Conservation (phyloP, 228 moss, liverwort and hornwort genomes). For the Sphagnum fallax region DNA sequence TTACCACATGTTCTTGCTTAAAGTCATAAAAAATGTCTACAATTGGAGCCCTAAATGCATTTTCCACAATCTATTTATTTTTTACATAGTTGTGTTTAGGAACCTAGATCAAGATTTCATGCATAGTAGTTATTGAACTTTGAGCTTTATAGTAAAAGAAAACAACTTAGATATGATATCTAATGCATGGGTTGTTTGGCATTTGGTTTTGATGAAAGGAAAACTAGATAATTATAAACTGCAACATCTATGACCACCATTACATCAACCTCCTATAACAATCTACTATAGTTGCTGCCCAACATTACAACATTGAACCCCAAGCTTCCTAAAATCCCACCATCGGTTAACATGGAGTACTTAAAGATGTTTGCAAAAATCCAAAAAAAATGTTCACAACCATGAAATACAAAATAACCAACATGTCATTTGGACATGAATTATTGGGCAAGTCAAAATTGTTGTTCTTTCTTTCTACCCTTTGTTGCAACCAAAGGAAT, state of each 20-base stretch:
- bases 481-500: no score
- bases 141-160: no score
- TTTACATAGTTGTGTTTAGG: no score
- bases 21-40: no score
- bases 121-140: no score
- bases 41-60: no score
- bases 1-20: no score
- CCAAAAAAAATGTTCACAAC: background rate
- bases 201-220: constrained; percentile 69
- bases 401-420: background rate
- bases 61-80: no score
- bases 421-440: background rate
- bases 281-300: constrained; percentile 58
- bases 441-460: background rate
- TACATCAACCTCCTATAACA: constrained; percentile 84
- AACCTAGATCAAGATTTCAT: no score
- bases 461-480: no score
- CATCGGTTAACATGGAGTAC: constrained; percentile 86
- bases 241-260: constrained; percentile 68
- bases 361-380: constrained; percentile 13
- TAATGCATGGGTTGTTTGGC: constrained; percentile 72
- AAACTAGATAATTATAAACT: constrained; percentile 43
- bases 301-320: constrained; percentile 21
- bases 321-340: constrained; percentile 48
- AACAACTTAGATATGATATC: background rate